Conservation (phyloP, 345 rosid genomes). For the Salix viminalis region DNA sequence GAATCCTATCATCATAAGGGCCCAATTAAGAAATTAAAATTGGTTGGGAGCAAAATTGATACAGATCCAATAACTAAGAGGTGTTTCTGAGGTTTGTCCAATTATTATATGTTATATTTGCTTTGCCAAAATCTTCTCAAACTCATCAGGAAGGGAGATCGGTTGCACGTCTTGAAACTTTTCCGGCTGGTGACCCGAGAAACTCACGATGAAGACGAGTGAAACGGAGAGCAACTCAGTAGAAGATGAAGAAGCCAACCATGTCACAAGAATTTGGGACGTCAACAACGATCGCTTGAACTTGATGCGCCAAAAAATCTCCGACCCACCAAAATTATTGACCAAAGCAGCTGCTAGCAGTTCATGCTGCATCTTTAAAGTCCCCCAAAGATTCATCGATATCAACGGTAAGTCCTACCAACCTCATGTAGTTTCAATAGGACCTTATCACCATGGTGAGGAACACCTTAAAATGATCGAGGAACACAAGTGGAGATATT, state of each 20-base stretch:
- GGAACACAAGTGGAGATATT: constrained; percentile 77
- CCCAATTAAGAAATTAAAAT: too few relatives aligned
- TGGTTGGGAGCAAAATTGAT: too few relatives aligned
- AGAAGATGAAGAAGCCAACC: constrained; percentile 12
- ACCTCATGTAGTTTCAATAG: constrained; percentile 68
- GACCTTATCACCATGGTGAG: constrained; percentile 63
- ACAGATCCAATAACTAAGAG: too few relatives aligned
- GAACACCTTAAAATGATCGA: constrained; percentile 52
- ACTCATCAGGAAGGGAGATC: neutral
- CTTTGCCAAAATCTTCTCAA: neutral
- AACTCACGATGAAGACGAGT: neutral
- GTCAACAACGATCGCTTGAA: constrained; percentile 30
- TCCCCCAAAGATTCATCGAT: constrained; percentile 40
- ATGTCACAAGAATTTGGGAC: constrained; percentile 20
- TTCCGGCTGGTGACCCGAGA: neutral
- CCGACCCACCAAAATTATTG: constrained; percentile 39
- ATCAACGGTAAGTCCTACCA: constrained; percentile 53
- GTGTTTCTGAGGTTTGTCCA: too few relatives aligned
- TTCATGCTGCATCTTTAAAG: constrained; percentile 50
- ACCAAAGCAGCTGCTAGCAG: constrained; percentile 33
- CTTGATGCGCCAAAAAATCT: constrained; percentile 38
- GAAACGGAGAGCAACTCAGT: constrained; percentile 1
- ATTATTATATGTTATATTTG: too few relatives aligned
- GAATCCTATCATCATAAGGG: too few relatives aligned
- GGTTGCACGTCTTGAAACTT: neutral